Base-by-base conservation (phyloP, 148 eudicot species). In the Rhododendron vialii region DNA sequence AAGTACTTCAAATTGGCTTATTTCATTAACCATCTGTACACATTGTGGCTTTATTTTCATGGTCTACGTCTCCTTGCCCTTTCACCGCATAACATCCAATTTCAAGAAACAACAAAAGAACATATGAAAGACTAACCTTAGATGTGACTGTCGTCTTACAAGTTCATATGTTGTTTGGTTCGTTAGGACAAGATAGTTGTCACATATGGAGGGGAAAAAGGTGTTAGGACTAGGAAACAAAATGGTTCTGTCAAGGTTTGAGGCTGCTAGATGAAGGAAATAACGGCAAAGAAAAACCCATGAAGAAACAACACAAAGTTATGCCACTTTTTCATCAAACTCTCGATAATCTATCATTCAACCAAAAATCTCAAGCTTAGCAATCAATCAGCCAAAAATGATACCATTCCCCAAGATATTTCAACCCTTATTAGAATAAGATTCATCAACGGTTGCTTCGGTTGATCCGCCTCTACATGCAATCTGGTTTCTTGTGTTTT, bases 91-190 rank as follows among this genome's bases (percentile, higher is more conserved):
- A 28, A 71, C 76, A 30, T 71, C 12, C 51, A 53, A 20, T 76
- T 57, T n/a, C 33, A 33, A 50, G 78, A 14, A 33, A 61, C 2
- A 24, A 20, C 13, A 59, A 51, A 33, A 35, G 14, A 77, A n/a
- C 41, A 82, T 41, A 77, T 41, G 83, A 22, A 41, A 4, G 59
- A 90, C 95, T 87, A 83, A 96, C 98, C 98, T 92, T 89, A 96
- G 81, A 91, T 95, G 95, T 12, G 90, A 91, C 59, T 93, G 85
- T 61, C 98, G 94, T 83, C 98, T 93, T 80, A 95, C 98, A 85
- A 96, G 96, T 86, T 96, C 98, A 81, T 92, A 96, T 26, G 98
- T 96, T 69, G 98, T 96, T 88, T 96, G 98, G 88, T 96, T 96
- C 48, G 98, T 96, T 88, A 96, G 80, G 80, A 87, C 90, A 84